phyloP scores from a whole-genome alignment of 1,139 yeast species.

The Insectozyma bohioensis region DNA sequence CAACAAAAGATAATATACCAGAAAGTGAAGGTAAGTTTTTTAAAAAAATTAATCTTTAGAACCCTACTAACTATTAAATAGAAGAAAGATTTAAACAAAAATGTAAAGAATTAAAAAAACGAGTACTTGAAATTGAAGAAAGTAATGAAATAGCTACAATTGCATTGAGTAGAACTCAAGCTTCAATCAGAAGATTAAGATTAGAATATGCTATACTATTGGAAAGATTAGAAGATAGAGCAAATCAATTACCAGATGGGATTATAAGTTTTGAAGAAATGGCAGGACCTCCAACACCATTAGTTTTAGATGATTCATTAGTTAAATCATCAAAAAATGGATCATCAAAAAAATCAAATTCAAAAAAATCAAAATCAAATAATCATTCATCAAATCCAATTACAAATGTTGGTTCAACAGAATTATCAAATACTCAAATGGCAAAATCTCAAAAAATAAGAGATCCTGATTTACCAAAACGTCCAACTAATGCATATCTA shows the following conservation, averaged over 20 bases:
- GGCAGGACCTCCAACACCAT: slow-evolving; percentile 45
- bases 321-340: slow-evolving; percentile 23
- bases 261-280: slow-evolving; percentile 35
- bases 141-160: slow-evolving; percentile 77
- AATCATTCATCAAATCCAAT: neutral
- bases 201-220: slow-evolving; percentile 78
- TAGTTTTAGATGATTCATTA: slow-evolving; percentile 30
- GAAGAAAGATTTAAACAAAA: slow-evolving; percentile 54
- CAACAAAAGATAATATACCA: slow-evolving; percentile 33
- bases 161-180: slow-evolving; percentile 76
- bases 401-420: slow-evolving; percentile 10
- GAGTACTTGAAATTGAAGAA: slow-evolving; percentile 74
- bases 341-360: slow-evolving; percentile 23
- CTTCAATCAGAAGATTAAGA: slow-evolving; percentile 74
- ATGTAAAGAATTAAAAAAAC: slow-evolving; percentile 68
- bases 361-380: slow-evolving; percentile 6
- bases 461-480: slow-evolving; percentile 82
- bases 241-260: slow-evolving; percentile 34
- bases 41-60: neutral
- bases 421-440: slow-evolving; percentile 5
- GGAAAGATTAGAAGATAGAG: slow-evolving; percentile 72
- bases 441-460: slow-evolving; percentile 37
- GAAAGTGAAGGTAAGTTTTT: slow-evolving; percentile 43
- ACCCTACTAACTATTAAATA: slow-evolving; percentile 6
- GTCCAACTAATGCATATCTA: slow-evolving; percentile 88